Conservation (phyloP, 2,329 filamentous ascomycete species). For the Aspergillus thermomutatus region DNA sequence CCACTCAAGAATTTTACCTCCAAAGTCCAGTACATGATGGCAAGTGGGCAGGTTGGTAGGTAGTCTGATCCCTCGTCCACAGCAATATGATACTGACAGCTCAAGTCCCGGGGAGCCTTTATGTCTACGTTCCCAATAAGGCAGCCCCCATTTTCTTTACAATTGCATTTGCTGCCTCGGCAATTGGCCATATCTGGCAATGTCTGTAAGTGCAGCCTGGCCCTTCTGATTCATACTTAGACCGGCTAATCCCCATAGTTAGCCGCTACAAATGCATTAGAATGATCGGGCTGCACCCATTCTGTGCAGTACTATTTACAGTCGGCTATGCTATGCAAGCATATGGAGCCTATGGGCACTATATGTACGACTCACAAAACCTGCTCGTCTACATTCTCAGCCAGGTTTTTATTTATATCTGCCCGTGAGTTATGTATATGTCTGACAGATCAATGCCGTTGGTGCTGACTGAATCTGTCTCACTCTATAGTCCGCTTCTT, state of each 20-base stretch:
- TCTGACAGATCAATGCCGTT: background rate
- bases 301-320: conserved; percentile 54
- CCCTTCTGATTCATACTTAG: conserved; percentile 2
- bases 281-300: conserved; percentile 53
- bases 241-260: background rate
- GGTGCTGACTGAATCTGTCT: background rate
- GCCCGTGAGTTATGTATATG: conserved; percentile 26
- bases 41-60: background rate
- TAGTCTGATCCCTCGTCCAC: background rate
- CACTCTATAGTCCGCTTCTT: conserved; percentile 51
- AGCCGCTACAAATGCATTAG: conserved; percentile 56
- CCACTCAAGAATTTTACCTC: background rate
- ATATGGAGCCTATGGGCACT: conserved; percentile 51
- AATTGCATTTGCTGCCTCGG: conserved; percentile 41
- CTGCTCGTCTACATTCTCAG: conserved; percentile 48
- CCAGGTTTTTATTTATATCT: conserved; percentile 36
- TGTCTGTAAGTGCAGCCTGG: conserved; percentile 47
- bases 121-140: conserved; percentile 54
- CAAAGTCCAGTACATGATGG: background rate
- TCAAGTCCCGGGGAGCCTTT: conserved; percentile 30
- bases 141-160: conserved; percentile 53
- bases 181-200: conserved; percentile 50
- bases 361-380: conserved; percentile 31
- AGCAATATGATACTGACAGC: background rate
- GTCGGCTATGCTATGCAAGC: conserved; percentile 55